Evolutionary conservation across 805 yeast species (phyloP).

Genomic region (Brettanomyces bruxellensis): DNA sequence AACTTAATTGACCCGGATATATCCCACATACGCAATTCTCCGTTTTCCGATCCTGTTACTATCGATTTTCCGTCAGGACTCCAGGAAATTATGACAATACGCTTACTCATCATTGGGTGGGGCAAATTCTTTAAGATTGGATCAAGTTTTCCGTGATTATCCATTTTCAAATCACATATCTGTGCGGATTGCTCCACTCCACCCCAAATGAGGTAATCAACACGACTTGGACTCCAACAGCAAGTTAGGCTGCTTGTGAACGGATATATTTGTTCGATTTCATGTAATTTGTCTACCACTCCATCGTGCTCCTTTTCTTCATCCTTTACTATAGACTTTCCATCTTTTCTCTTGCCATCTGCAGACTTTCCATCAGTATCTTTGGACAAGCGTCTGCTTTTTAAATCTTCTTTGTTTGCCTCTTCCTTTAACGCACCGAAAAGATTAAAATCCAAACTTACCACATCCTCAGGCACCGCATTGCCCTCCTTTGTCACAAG

Average conservation of each 20-base stretch:
- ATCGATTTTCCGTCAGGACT: conserved; percentile 54
- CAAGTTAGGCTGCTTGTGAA: background rate
- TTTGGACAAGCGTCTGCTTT: background rate
- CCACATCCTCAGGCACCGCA: conserved; percentile 15
- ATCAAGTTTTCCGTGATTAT: conserved; percentile 5
- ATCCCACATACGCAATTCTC: conserved; percentile 76
- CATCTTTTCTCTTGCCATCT: conserved; percentile 1
- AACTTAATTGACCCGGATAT: conserved; percentile 57
- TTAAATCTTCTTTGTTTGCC: background rate
- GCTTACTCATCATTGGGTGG: conserved; percentile 16
- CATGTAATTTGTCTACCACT: background rate
- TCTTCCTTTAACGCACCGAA: conserved; percentile 38
- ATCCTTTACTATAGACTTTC: background rate
- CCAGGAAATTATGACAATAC: conserved; percentile 40
- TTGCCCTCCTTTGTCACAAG: conserved; percentile 24
- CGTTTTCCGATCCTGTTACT: conserved; percentile 57
- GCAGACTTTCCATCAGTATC: background rate
- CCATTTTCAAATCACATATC: conserved; percentile 17
- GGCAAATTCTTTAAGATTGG: conserved; percentile 13
- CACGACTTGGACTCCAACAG: conserved; percentile 28
- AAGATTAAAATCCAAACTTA: conserved; percentile 34
- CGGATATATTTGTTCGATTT: background rate
- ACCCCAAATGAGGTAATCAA: conserved; percentile 46
- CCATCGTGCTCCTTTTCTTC: background rate
- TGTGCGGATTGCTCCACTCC: conserved; percentile 22